phyloP scores from a whole-genome alignment of 106 monocot genomes.

The Posidonia australis region DNA sequence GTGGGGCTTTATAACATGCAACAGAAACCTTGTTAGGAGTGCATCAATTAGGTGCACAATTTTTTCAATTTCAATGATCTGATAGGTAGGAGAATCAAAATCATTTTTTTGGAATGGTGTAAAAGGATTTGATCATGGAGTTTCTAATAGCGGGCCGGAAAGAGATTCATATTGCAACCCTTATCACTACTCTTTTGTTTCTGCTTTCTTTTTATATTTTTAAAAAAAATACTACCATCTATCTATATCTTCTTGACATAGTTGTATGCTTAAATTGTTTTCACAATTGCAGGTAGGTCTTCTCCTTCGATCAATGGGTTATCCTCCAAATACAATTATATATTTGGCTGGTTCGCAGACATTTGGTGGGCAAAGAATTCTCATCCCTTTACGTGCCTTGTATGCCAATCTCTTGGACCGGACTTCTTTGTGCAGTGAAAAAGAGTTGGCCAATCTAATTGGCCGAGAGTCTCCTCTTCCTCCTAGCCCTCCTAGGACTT shows the following conservation, averaged over 20 bases:
- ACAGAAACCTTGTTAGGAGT: no score
- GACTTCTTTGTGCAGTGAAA: constrained; percentile 56
- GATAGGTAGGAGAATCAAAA: no score
- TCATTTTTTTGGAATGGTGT: no score
- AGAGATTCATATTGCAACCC: no score
- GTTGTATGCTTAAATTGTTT: neutral
- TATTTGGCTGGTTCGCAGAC: constrained; percentile 79
- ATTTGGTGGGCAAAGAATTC: constrained; percentile 74
- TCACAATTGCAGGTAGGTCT: constrained; percentile 58
- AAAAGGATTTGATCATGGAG: no score
- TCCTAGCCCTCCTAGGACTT: constrained; percentile 19
- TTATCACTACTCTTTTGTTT: no score
- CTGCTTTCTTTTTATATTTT: no score
- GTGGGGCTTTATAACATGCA: no score
- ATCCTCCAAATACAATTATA: constrained; percentile 65
- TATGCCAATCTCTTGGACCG: constrained; percentile 69
- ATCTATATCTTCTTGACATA: neutral
- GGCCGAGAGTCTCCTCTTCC: constrained; percentile 61
- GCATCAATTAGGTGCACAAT: no score
- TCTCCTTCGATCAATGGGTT: constrained; percentile 69
- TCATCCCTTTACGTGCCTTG: constrained; percentile 73
- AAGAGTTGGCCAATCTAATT: constrained; percentile 43
- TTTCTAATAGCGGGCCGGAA: no score
- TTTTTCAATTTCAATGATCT: no score
- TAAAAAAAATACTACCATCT: no score